A percentile compares a stretch with the other conserved stretches of the same genome.
Evolutionary conservation across 352 stramenopile species (phyloP).

Genomic region (Aphanomyces cochlioides): DNA sequence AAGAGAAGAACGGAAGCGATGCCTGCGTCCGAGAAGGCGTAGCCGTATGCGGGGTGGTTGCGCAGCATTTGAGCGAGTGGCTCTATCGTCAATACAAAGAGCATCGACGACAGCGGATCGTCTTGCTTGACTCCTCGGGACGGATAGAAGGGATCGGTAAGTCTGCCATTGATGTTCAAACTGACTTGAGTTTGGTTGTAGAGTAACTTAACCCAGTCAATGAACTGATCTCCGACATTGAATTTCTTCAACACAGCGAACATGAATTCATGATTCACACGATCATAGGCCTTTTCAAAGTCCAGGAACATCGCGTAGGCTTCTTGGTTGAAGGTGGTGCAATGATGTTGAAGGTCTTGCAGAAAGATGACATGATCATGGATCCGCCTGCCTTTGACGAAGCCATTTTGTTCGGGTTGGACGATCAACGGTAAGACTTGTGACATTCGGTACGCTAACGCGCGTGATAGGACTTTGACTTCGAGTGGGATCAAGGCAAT

Average conservation of each 20-base stretch:
- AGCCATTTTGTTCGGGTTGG: conserved; percentile 13
- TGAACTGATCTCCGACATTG: neutral
- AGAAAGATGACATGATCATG: neutral
- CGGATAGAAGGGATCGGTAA: neutral
- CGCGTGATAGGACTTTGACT: neutral
- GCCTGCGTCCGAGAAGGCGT: too few species aligned
- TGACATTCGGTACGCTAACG: conserved; percentile 1
- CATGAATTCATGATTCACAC: neutral
- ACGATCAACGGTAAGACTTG: neutral
- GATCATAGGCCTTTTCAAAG: conserved; percentile 20
- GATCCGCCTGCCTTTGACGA: neutral
- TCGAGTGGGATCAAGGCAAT: neutral
- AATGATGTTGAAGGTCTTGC: conserved; percentile 2
- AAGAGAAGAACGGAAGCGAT: too few species aligned
- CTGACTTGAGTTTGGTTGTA: neutral
- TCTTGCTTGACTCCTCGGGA: neutral
- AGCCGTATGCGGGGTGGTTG: neutral
- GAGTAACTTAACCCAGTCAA: neutral
- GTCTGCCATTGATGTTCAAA: conserved; percentile 1
- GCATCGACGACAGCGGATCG: conserved; percentile 1
- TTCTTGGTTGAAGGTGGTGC: conserved; percentile 1
- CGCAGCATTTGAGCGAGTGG: neutral
- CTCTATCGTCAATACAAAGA: conserved; percentile 15
- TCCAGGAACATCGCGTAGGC: conserved; percentile 1
- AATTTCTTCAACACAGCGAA: neutral